A percentile compares a stretch with the other conserved stretches of the same genome.
Evolutionary conservation across 163 green algal species (phyloP).

Genomic region (Volvox carteri): DNA sequence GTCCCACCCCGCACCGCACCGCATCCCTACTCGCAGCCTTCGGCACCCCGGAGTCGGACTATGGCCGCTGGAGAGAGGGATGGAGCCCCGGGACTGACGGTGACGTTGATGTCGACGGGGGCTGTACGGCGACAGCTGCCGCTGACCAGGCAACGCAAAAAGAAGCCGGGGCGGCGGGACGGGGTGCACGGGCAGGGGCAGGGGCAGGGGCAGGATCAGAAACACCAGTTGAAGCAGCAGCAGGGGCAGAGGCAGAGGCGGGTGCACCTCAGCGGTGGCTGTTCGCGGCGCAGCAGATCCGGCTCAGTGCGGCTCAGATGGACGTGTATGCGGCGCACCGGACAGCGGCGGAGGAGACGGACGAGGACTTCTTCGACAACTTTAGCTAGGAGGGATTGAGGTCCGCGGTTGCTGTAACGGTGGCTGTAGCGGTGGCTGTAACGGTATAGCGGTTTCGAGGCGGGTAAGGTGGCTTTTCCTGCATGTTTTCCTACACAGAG

Average conservation of each 20-base stretch:
- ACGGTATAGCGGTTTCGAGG: no score
- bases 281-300: constrained; percentile 75
- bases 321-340: constrained; percentile 75
- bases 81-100: background rate
- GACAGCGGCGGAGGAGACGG: constrained; percentile 71
- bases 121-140: background rate
- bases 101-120: background rate
- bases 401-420: no score
- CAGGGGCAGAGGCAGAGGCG: background rate
- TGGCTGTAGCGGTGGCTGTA: no score
- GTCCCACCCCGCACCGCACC: no score
- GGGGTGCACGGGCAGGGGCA: no score
- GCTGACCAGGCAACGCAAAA: no score
- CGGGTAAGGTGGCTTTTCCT: no score
- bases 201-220: no score
- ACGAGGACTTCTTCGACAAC: constrained; percentile 86
- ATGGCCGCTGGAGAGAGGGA: constrained; percentile 37
- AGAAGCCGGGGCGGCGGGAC: no score
- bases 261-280: constrained; percentile 64
- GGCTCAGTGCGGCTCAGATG: constrained; percentile 73
- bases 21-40: constrained; percentile 47
- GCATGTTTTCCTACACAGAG: no score
- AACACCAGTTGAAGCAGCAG: background rate
- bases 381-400: constrained; percentile 59
- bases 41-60: constrained; percentile 21